A percentile compares a stretch with the other conserved stretches of the same genome.
Evolutionary conservation across 164 flowering plant genomes (phyloP).

Genomic region (Nymphaea thermarum): DNA sequence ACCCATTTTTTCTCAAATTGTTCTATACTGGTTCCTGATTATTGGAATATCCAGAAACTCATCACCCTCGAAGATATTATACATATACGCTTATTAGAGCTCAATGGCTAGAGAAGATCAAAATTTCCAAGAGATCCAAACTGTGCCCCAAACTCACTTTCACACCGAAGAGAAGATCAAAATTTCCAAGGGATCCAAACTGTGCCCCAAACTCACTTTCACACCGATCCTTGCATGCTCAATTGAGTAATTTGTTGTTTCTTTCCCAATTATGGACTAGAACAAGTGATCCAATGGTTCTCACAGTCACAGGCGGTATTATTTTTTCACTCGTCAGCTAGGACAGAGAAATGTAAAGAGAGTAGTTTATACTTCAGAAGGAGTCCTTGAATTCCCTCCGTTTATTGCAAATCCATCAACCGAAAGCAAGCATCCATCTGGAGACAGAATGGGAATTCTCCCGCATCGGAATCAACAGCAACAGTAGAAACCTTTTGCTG

Average conservation of each 20-base stretch:
- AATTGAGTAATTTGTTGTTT: too few relatives aligned
- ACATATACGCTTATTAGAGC: too few relatives aligned
- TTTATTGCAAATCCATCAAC: too few relatives aligned
- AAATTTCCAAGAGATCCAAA: background rate
- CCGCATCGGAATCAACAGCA: background rate
- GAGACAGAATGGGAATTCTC: background rate
- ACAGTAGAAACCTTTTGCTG: background rate
- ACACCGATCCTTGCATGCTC: too few relatives aligned
- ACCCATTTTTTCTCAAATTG: slow-evolving; percentile 37
- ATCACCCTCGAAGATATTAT: background rate
- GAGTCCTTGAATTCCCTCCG: too few relatives aligned
- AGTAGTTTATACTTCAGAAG: too few relatives aligned
- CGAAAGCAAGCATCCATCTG: too few relatives aligned
- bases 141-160: background rate
- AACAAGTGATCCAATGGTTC: background rate
- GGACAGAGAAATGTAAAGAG: too few relatives aligned
- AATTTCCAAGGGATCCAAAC: background rate
- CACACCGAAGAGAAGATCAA: too few relatives aligned
- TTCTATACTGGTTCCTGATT: background rate
- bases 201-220: background rate
- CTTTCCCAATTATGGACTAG: background rate
- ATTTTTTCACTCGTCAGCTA: too few relatives aligned
- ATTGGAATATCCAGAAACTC: background rate
- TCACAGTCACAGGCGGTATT: background rate
- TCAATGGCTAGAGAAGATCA: too few relatives aligned